These are phyloP conservation scores for Aspergillus sojae DNA, from an alignment of 2,329 filamentous ascomycete species.

Conservation along the genomic window DNA sequence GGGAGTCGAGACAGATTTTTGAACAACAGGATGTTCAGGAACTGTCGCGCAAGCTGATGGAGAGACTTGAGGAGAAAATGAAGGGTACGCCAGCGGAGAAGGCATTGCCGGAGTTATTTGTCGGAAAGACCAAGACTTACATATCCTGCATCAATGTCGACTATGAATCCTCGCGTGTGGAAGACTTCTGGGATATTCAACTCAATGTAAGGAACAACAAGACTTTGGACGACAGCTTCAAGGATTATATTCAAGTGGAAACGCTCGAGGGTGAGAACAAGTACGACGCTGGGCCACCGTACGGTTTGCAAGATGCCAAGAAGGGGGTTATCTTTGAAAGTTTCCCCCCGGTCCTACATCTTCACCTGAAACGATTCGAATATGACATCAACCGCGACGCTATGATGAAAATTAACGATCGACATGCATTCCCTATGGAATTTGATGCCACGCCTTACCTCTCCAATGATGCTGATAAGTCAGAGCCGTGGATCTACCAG, in stretches of 20 bases:
- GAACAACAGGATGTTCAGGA: slow-evolving; percentile 99
- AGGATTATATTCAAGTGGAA: slow-evolving; percentile 94
- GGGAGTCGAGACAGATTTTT: slow-evolving; percentile 97
- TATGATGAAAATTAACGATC: slow-evolving; percentile 88
- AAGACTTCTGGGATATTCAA: slow-evolving; percentile 99
- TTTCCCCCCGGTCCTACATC: slow-evolving; percentile 89
- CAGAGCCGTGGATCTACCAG: slow-evolving; percentile 88
- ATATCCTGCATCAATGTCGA: slow-evolving; percentile 98
- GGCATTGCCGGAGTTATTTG: slow-evolving; percentile 85
- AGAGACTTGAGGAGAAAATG: slow-evolving; percentile 96
- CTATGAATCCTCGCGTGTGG: slow-evolving; percentile 91
- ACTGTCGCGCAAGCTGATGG: slow-evolving; percentile 93
- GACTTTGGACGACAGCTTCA: slow-evolving; percentile 90
- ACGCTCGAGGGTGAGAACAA: slow-evolving; percentile 98
- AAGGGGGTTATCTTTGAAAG: slow-evolving; percentile 97
- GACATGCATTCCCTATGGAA: slow-evolving; percentile 53
- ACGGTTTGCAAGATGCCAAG: slow-evolving; percentile 92
- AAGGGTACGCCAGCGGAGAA: slow-evolving; percentile 93
- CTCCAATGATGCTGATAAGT: slow-evolving; percentile 80
- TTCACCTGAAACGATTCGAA: slow-evolving; percentile 96
- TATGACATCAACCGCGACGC: slow-evolving; percentile 95
- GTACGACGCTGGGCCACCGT: slow-evolving; percentile 87
- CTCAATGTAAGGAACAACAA: slow-evolving; percentile 95
- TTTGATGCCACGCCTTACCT: slow-evolving; percentile 77
- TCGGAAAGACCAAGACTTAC: slow-evolving; percentile 98